Evolutionary conservation across 306 rosid species (phyloP).

Genomic region (Dicorynia guianensis): DNA sequence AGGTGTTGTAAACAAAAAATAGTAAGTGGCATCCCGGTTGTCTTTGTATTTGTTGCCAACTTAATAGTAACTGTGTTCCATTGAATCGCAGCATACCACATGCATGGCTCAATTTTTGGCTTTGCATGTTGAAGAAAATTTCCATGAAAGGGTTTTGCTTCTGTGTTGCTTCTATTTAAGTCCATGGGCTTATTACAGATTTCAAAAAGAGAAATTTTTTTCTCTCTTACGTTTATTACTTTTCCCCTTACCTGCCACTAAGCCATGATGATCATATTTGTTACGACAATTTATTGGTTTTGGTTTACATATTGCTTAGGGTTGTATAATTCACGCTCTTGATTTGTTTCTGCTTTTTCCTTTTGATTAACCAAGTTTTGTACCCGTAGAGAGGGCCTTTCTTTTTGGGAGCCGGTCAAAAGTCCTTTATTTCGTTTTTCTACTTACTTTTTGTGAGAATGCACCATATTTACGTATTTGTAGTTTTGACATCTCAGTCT

Average conservation of each 20-base stretch:
- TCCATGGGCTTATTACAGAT: too few species aligned
- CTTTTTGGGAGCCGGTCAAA: too few species aligned
- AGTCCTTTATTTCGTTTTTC: not conserved
- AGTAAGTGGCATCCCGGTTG: not conserved
- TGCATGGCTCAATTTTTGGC: conserved; percentile 3
- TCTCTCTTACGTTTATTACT: not conserved
- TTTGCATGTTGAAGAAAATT: not conserved
- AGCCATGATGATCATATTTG: not conserved
- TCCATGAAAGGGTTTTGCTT: conserved; percentile 1
- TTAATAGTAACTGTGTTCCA: not conserved
- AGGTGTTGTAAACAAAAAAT: not conserved
- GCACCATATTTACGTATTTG: not conserved
- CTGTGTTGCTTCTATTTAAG: too few species aligned
- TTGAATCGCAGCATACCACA: not conserved
- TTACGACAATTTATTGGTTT: conserved; percentile 4
- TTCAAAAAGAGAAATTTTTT: not conserved
- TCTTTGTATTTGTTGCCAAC: conserved; percentile 2
- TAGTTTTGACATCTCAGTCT: not conserved
- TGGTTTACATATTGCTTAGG: not conserved
- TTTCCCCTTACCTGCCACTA: not conserved
- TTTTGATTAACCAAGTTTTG: not conserved
- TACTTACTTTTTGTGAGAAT: not conserved
- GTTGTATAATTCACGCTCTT: not conserved
- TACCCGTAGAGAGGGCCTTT: not conserved
- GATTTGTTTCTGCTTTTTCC: not conserved